These are phyloP conservation scores for Cronartium quercuum DNA, from an alignment of 1,284 basidiomycete species.

Conservation along the genomic window DNA sequence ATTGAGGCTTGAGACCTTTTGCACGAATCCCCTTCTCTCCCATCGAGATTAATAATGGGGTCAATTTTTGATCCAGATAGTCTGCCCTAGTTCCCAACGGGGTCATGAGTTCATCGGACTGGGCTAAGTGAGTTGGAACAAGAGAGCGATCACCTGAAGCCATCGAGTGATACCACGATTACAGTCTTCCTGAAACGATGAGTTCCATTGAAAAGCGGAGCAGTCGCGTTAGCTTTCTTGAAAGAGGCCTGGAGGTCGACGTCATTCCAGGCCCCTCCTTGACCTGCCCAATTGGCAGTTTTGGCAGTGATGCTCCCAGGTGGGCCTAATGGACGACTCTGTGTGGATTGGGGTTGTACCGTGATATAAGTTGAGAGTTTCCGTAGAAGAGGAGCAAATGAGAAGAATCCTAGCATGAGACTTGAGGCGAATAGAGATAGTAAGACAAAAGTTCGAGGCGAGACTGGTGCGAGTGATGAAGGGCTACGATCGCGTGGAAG, in stretches of 20 bases:
- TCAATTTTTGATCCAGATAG: constrained; percentile 72
- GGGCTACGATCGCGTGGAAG: too few species aligned
- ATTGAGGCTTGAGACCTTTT: background rate
- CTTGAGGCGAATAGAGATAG: background rate
- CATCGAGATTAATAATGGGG: constrained; percentile 70
- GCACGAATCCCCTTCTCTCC: constrained; percentile 58
- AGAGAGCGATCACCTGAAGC: constrained; percentile 58
- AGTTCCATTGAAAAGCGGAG: constrained; percentile 6
- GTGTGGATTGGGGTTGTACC: background rate
- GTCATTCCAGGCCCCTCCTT: constrained; percentile 22
- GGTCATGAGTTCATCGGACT: background rate
- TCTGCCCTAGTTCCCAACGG: constrained; percentile 57
- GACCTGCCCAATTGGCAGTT: constrained; percentile 19
- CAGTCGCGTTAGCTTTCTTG: background rate
- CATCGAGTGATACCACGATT: constrained; percentile 77
- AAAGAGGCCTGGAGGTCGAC: background rate
- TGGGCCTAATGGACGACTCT: constrained; percentile 7
- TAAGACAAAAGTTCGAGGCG: background rate
- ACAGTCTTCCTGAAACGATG: constrained; percentile 56
- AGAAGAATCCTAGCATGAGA: background rate
- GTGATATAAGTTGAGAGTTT: too few species aligned
- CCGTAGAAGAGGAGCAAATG: background rate
- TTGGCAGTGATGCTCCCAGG: constrained; percentile 26
- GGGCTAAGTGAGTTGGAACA: background rate
- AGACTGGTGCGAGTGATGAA: too few species aligned